phyloP scores from a whole-genome alignment of 768 basidiomycete genomes.

The Guyanaporus albipodus region DNA sequence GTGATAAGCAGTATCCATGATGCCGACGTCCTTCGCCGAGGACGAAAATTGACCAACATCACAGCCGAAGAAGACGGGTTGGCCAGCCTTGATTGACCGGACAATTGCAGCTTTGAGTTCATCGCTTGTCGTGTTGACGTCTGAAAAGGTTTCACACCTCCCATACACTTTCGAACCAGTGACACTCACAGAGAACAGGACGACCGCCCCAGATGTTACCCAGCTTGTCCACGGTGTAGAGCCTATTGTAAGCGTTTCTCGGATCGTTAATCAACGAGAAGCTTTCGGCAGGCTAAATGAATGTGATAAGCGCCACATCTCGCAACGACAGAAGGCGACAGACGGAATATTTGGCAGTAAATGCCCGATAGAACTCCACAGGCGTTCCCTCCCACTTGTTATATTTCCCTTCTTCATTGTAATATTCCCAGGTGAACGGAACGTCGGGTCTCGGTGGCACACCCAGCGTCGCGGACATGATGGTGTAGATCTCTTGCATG shows the following conservation, averaged over 20 bases:
- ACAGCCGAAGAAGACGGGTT: slow-evolving; percentile 94
- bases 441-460: slow-evolving; percentile 74
- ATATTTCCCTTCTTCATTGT: slow-evolving; percentile 72
- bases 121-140: slow-evolving; percentile 85
- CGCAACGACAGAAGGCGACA: slow-evolving; percentile 17
- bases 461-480: slow-evolving; percentile 83
- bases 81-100: slow-evolving; percentile 81
- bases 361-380: slow-evolving; percentile 69
- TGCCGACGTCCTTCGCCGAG: slow-evolving; percentile 49
- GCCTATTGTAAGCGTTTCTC: slow-evolving; percentile 72
- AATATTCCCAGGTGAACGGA: slow-evolving; percentile 85
- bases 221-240: slow-evolving; percentile 90
- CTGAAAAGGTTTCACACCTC: slow-evolving; percentile 35
- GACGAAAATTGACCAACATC: slow-evolving; percentile 90
- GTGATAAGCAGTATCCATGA: slow-evolving; percentile 84
- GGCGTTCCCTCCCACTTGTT: slow-evolving; percentile 79
- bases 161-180: neutral
- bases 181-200: slow-evolving; percentile 69
- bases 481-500: slow-evolving; percentile 77
- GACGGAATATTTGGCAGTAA: slow-evolving; percentile 55
- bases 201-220: slow-evolving; percentile 91
- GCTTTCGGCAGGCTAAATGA: slow-evolving; percentile 55
- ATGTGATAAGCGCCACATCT: neutral
- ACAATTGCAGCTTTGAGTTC: slow-evolving; percentile 81
- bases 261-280: slow-evolving; percentile 97